Percentiles rank a stretch among this genome's conserved stretches.
phyloP scores from a whole-genome alignment of 768 basidiomycete genomes.

The Tricholoma sp. region DNA sequence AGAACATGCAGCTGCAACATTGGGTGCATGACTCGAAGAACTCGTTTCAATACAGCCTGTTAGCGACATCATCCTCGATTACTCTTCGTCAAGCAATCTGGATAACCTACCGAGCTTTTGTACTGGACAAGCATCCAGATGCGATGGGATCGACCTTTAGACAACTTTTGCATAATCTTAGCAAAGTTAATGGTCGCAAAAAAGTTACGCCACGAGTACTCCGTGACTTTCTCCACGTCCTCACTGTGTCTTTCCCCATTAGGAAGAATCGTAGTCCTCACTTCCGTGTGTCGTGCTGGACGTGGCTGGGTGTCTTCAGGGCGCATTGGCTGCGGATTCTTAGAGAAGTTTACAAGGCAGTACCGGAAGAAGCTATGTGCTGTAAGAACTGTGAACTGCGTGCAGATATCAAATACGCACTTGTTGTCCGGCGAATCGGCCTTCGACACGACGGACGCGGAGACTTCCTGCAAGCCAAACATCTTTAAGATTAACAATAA shows the following conservation, averaged over 20 bases:
- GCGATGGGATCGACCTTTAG: slow-evolving; percentile 89
- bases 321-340: slow-evolving; percentile 49
- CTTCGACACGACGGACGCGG: slow-evolving; percentile 76
- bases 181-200: slow-evolving; percentile 97
- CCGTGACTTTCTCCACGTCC: slow-evolving; percentile 87
- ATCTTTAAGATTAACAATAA: slow-evolving; percentile 91
- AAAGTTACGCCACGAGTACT: slow-evolving; percentile 98
- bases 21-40: slow-evolving; percentile 90
- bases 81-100: not conserved
- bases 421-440: slow-evolving; percentile 86
- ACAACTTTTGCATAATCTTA: slow-evolving; percentile 96
- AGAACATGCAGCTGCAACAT: slow-evolving; percentile 91
- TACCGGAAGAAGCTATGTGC: slow-evolving; percentile 87
- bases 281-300: slow-evolving; percentile 52
- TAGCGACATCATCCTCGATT: not conserved
- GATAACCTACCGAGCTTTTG: slow-evolving; percentile 81
- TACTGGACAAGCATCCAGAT: slow-evolving; percentile 97
- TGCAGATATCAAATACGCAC: slow-evolving; percentile 32
- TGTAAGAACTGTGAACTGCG: slow-evolving; percentile 4
- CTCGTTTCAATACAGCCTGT: slow-evolving; percentile 94
- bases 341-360: slow-evolving; percentile 76
- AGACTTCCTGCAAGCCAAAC: slow-evolving; percentile 95
- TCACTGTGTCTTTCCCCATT: slow-evolving; percentile 77
- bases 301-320: slow-evolving; percentile 66
- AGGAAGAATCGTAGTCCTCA: slow-evolving; percentile 53